Percentiles rank a stretch among this genome's conserved stretches.
These are phyloP conservation scores for Solanum microdontum DNA, from an alignment of 257 asterid genomes.

Conservation along the genomic window DNA sequence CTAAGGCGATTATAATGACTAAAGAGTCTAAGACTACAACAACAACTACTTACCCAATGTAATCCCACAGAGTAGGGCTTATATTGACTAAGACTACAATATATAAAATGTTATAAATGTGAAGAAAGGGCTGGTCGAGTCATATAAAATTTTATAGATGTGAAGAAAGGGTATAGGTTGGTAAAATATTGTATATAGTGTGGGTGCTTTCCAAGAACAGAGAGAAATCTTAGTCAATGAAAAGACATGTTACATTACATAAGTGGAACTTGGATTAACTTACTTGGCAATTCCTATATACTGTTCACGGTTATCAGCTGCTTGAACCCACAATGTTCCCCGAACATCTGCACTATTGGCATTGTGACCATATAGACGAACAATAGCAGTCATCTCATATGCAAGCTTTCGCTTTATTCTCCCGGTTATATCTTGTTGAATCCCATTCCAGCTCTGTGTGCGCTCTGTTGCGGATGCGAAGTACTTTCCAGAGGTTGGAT, in stretches of 20 bases:
- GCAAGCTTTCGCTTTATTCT: conserved; percentile 66
- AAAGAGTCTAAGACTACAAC: not conserved
- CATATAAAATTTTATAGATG: not conserved
- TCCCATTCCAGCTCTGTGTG: conserved; percentile 78
- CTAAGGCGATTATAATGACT: not conserved
- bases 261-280: conserved; percentile 1
- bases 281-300: conserved; percentile 75
- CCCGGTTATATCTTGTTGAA: conserved; percentile 90
- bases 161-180: not conserved
- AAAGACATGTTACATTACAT: not conserved
- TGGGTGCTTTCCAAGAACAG: not conserved
- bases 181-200: not conserved
- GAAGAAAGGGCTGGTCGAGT: not conserved
- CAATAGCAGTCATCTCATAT: conserved; percentile 60
- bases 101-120: not conserved
- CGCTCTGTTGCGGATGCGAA: conserved; percentile 71
- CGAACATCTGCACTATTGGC: conserved; percentile 39
- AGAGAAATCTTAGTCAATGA: not conserved
- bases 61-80: not conserved
- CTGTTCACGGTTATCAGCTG: conserved; percentile 62
- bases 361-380: conserved; percentile 55
- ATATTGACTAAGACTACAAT: not conserved
- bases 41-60: not conserved
- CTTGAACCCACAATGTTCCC: conserved; percentile 71
- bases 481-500: conserved; percentile 64